These are phyloP conservation scores for Pseudogymnoascus sp. DNA, from an alignment of 2,329 filamentous ascomycete genomes.

Conservation along the genomic window DNA sequence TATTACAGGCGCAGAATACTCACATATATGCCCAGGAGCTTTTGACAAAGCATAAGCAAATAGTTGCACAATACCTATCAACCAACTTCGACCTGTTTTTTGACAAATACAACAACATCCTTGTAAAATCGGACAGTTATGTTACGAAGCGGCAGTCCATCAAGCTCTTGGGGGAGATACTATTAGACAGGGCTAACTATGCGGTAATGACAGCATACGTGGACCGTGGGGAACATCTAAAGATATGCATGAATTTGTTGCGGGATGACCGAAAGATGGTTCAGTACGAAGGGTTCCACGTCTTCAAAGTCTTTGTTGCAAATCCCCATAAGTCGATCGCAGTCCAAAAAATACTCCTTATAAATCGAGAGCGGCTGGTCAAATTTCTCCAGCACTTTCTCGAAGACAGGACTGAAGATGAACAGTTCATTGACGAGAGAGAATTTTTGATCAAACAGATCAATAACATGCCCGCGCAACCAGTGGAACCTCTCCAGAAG, in stretches of 20 bases:
- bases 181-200: slow-evolving; percentile 93
- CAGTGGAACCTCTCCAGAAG: slow-evolving; percentile 36
- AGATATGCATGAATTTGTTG: slow-evolving; percentile 95
- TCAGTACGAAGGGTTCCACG: slow-evolving; percentile 97
- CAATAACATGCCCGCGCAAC: slow-evolving; percentile 52
- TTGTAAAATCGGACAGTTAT: slow-evolving; percentile 90
- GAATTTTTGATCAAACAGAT: slow-evolving; percentile 97
- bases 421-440: slow-evolving; percentile 97
- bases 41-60: slow-evolving; percentile 83
- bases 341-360: slow-evolving; percentile 90
- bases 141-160: slow-evolving; percentile 98
- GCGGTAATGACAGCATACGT: slow-evolving; percentile 97
- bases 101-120: slow-evolving; percentile 72
- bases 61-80: slow-evolving; percentile 79
- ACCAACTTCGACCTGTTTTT: slow-evolving; percentile 95
- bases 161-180: slow-evolving; percentile 89
- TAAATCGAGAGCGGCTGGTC: slow-evolving; percentile 87
- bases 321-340: slow-evolving; percentile 97
- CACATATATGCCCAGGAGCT: slow-evolving; percentile 57
- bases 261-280: slow-evolving; percentile 98
- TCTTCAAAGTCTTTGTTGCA: slow-evolving; percentile 98
- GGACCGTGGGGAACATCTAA: slow-evolving; percentile 88
- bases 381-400: slow-evolving; percentile 86
- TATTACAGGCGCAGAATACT: background rate
- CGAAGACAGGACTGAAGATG: slow-evolving; percentile 90